These are phyloP conservation scores for Chamaecyparis obtusa DNA, from an alignment of 75 land plant genomes.

Conservation along the genomic window DNA sequence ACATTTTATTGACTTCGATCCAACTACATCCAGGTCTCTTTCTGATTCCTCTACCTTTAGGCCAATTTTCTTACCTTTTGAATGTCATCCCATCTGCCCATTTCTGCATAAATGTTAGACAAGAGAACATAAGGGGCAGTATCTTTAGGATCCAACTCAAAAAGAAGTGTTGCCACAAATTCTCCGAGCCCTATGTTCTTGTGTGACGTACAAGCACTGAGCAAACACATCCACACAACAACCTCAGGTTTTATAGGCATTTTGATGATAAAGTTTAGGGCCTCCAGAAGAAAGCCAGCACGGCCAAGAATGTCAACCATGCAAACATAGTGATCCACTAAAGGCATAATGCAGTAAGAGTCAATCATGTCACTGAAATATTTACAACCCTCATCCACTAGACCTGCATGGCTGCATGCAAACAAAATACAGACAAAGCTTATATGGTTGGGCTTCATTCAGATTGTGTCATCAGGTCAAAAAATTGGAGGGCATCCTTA, in stretches of 20 bases:
- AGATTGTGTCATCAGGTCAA: not conserved
- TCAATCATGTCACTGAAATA: constrained; percentile 14
- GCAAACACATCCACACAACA: constrained; percentile 27
- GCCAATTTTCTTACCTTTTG: constrained; percentile 20
- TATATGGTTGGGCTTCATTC: constrained; percentile 16
- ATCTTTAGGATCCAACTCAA: constrained; percentile 21
- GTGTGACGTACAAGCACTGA: constrained; percentile 24
- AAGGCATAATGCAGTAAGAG: constrained; percentile 20
- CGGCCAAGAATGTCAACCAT: constrained; percentile 42
- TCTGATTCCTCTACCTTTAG: constrained; percentile 10
- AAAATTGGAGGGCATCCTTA: constrained; percentile 14
- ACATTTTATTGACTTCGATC: constrained; percentile 24
- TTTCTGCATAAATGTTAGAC: constrained; percentile 28
- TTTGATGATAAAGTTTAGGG: constrained; percentile 19
- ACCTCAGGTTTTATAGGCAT: constrained; percentile 16
- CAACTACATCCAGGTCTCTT: constrained; percentile 28
- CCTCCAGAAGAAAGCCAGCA: constrained; percentile 26
- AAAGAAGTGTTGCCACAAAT: constrained; percentile 1
- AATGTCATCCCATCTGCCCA: constrained; percentile 25
- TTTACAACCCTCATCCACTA: constrained; percentile 17
- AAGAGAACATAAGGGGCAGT: constrained; percentile 28
- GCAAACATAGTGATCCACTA: constrained; percentile 28
- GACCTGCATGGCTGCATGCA: constrained; percentile 19
- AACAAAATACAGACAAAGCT: constrained; percentile 11
- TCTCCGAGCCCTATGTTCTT: constrained; percentile 21